Conservation (phyloP, 2,329 filamentous ascomycete genomes). For the Pseudocercospora fijiensis region DNA sequence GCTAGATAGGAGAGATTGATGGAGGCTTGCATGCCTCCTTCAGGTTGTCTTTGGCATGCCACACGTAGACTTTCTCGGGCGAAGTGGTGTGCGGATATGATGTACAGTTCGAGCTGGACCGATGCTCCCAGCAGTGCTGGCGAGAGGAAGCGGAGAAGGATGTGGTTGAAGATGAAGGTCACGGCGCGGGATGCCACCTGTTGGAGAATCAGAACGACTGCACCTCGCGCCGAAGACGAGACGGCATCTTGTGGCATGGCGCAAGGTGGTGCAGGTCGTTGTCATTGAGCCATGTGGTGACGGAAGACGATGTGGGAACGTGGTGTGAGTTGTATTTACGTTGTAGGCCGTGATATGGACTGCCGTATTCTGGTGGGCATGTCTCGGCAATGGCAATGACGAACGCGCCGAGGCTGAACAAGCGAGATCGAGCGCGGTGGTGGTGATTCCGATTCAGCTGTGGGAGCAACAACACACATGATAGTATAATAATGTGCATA, state of each 20-base stretch:
- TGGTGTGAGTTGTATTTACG: background rate
- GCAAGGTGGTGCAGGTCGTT: background rate
- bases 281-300: background rate
- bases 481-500: background rate
- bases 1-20: constrained; percentile 87
- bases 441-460: background rate
- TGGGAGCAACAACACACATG: background rate
- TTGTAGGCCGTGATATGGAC: background rate
- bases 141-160: constrained; percentile 83
- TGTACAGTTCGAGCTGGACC: constrained; percentile 88
- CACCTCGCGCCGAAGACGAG: constrained; percentile 63
- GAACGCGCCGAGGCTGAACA: background rate
- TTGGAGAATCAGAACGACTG: constrained; percentile 80
- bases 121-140: constrained; percentile 81
- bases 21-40: constrained; percentile 64
- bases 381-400: background rate
- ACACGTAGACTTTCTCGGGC: constrained; percentile 86
- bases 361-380: background rate
- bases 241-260: constrained; percentile 36
- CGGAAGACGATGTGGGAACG: background rate
- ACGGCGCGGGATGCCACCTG: constrained; percentile 83
- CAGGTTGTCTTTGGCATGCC: constrained; percentile 73
- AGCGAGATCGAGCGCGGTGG: background rate
- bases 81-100: constrained; percentile 91
- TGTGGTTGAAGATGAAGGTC: constrained; percentile 89